Percentiles rank a stretch among this genome's conserved stretches.
phyloP scores from a whole-genome alignment of 2,329 filamentous ascomycete species.

The Cladosporium cucumerinum region DNA sequence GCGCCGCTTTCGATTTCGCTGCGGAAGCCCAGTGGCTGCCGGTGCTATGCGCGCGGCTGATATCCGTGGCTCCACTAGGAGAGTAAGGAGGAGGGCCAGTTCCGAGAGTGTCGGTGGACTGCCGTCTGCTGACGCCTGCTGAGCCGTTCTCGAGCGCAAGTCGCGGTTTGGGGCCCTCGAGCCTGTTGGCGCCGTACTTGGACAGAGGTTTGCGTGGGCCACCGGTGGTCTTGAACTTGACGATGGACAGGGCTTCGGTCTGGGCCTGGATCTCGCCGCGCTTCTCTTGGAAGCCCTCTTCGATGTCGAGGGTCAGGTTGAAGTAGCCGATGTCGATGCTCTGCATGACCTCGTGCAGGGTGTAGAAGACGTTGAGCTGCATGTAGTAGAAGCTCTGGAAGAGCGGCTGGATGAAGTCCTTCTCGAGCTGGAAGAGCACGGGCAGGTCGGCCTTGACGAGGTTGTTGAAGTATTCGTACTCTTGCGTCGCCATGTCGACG shows the following conservation, averaged over 20 bases:
- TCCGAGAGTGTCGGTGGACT: constrained; percentile 25
- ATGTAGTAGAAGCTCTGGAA: constrained; percentile 99
- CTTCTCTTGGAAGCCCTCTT: constrained; percentile 86
- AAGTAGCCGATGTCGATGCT: constrained; percentile 97
- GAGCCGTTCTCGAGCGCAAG: constrained; percentile 36
- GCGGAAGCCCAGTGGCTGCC: constrained; percentile 41
- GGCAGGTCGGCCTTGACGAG: constrained; percentile 93
- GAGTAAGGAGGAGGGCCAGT: constrained; percentile 30
- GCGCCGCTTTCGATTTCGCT: constrained; percentile 48
- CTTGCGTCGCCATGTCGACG: constrained; percentile 84
- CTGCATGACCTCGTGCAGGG: constrained; percentile 97
- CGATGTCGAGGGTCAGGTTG: constrained; percentile 83
- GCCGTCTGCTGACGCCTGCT: constrained; percentile 23
- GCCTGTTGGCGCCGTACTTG: constrained; percentile 47
- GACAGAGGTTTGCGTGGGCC: constrained; percentile 48
- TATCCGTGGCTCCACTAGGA: constrained; percentile 21
- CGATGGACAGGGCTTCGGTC: constrained; percentile 79
- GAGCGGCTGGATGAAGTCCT: constrained; percentile 91
- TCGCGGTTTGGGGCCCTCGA: constrained; percentile 18
- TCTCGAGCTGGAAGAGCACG: constrained; percentile 82
- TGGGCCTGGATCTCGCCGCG: constrained; percentile 82
- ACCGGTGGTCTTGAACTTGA: constrained; percentile 87
- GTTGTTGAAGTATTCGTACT: constrained; percentile 98
- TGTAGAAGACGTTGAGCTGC: constrained; percentile 99
- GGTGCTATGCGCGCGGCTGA: constrained; percentile 34